Evolutionary conservation across 2,329 filamentous ascomycete genomes (phyloP).

Genomic region (Calonectria leucothoes): DNA sequence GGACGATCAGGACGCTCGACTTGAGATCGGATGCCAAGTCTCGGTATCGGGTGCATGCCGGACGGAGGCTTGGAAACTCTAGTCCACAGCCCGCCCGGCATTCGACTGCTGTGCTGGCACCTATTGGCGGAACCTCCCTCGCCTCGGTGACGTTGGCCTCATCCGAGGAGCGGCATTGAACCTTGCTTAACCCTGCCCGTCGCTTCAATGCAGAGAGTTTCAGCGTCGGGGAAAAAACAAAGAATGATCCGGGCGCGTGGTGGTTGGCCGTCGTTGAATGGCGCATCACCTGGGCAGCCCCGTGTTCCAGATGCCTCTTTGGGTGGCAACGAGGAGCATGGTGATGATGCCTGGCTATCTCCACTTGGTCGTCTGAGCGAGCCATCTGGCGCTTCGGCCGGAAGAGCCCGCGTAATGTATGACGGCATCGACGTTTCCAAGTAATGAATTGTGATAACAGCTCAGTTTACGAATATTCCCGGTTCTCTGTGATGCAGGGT

Average conservation of each 20-base stretch:
- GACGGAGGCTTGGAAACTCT: not conserved
- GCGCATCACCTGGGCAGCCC: not conserved
- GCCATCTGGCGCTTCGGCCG: not conserved
- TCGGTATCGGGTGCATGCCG: not conserved
- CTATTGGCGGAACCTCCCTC: not conserved
- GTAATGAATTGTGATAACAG: not conserved
- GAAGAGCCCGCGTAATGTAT: not conserved
- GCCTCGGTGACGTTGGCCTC: conserved; percentile 5
- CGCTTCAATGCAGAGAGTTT: conserved; percentile 14
- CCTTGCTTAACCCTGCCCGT: conserved; percentile 7
- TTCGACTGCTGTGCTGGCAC: conserved; percentile 6
- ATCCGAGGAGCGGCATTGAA: not conserved
- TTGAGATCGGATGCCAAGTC: conserved; percentile 1
- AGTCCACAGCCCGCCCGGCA: not conserved
- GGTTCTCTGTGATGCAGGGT: not conserved
- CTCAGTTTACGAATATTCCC: not conserved
- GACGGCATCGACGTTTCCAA: not conserved
- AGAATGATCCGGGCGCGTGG: not conserved
- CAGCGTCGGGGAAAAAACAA: not conserved
- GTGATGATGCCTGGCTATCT: not conserved
- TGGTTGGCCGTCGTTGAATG: not conserved
- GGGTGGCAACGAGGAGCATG: not conserved
- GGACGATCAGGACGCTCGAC: not conserved
- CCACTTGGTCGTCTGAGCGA: not conserved
- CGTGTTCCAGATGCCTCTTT: conserved; percentile 1